Base-by-base conservation (phyloP, 23 red algal species). In the Gracilaria gracilis region DNA sequence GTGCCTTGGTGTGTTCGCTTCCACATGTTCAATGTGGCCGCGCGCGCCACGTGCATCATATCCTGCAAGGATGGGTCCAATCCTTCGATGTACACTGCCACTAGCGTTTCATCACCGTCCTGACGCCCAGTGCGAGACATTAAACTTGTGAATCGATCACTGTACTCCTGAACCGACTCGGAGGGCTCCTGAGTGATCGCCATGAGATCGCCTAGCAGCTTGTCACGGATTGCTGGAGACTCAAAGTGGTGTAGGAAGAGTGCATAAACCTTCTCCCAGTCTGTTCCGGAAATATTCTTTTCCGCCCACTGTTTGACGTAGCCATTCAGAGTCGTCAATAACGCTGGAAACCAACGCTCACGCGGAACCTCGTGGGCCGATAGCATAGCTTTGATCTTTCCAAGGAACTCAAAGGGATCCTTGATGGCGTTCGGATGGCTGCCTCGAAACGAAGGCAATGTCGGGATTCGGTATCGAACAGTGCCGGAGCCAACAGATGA, bases 171-270 rank as follows among this genome's bases (percentile, higher is more conserved):
- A 0, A 57, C 76, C 14, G 76, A 24, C 24, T 80, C 47, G 12
- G 11, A 80, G 0, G 44, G n/a, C 9, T 54, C 23, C 12, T 80
- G 38, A 12, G 4, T 3, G 9, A 80, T 80, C 9, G 76, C 57
- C 76, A 80, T 80, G 4, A 80, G 47, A 9, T 57, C 76, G 9
- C 42, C 17, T 2, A 44, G 7, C 0, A 80, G 76, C 76, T 80
- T 80, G n/a, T 80, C 48, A 28, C 38, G 57, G 36, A 80, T 80
- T 0, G 47, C 19, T 12, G 37, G 47, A 0, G 76, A 80, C n/a
- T 80, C 76, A n/a, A 80, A 80, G 28, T 80, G 76, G 47, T 80
- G 76, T 12, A 57, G 17, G 47, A 80, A 80, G 20, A 7, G 14
- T 1, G 37, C 42, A 32, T 80, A 47, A 8, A 80, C 28, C 7